Evolutionary conservation across 331 rosid species (phyloP).

Genomic region (Telfairia occidentalis): DNA sequence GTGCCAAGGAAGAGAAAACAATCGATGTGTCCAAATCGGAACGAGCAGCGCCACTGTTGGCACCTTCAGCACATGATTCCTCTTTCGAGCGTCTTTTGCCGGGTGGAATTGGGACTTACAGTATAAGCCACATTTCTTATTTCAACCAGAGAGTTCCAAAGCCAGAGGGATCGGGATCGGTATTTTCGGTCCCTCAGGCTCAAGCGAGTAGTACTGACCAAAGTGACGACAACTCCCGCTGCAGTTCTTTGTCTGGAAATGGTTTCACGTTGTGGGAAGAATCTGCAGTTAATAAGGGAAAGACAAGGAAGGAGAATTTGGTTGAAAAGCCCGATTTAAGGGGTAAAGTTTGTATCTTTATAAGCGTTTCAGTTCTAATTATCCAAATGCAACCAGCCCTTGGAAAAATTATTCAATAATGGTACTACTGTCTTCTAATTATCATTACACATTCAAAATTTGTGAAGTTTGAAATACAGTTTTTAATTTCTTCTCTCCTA

Average conservation of each 20-base stretch:
- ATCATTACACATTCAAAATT: no score
- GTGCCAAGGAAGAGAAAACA: conserved; percentile 54
- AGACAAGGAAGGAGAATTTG: conserved; percentile 80
- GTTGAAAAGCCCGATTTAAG: conserved; percentile 32
- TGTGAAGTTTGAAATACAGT: no score
- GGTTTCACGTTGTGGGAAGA: conserved; percentile 95
- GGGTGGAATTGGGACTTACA: conserved; percentile 94
- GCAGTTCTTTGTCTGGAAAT: conserved; percentile 74
- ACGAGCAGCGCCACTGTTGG: conserved; percentile 23
- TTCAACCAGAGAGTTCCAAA: conserved; percentile 59
- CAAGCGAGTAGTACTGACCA: conserved; percentile 42
- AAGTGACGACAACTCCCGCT: conserved; percentile 67
- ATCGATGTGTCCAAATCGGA: conserved; percentile 37
- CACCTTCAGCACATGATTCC: conserved; percentile 18
- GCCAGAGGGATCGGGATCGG: conserved; percentile 46
- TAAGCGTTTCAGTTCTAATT: background rate
- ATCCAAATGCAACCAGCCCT: background rate
- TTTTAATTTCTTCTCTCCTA: no score
- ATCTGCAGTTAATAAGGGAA: conserved; percentile 61
- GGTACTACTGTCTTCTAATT: no score
- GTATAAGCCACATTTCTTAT: conserved; percentile 65
- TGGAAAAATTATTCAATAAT: no score
- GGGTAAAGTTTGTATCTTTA: conserved; percentile 34
- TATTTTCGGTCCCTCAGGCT: conserved; percentile 39
- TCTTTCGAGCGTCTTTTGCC: conserved; percentile 69